Percentiles rank a stretch among this genome's conserved stretches.
phyloP scores from a whole-genome alignment of 176 grass and related monocot genomes.

The Oryza longistaminata region DNA sequence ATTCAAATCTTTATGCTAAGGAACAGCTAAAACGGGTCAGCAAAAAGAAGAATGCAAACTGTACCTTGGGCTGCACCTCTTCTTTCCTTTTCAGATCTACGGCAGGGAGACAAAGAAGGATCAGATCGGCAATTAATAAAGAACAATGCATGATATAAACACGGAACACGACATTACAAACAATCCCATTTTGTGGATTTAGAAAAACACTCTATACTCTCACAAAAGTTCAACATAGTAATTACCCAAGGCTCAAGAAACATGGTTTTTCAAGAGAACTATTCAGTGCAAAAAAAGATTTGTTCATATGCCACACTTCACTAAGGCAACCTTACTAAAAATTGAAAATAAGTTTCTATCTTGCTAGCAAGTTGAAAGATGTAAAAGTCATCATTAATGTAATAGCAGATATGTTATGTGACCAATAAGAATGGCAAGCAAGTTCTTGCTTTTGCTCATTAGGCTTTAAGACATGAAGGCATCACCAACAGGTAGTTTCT shows the following conservation, averaged over 20 bases:
- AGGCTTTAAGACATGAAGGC: neutral
- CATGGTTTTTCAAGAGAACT: conserved; percentile 8
- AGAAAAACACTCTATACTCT: neutral
- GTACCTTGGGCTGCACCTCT: conserved; percentile 77
- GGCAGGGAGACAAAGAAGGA: conserved; percentile 6
- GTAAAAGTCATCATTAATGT: neutral
- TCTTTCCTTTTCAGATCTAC: conserved; percentile 91
- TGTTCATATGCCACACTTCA: neutral
- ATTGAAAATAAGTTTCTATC: conserved; percentile 6
- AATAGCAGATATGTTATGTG: neutral
- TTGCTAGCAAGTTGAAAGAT: neutral
- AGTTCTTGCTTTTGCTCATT: neutral
- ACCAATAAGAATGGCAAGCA: neutral
- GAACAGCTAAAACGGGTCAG: neutral
- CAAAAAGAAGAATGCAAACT: neutral
- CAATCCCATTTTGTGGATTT: neutral
- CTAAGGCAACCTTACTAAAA: neutral
- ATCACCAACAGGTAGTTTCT: neutral
- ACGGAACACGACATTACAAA: neutral
- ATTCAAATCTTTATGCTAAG: conserved; percentile 24
- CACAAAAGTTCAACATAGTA: conserved; percentile 8
- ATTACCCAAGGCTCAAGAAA: conserved; percentile 15
- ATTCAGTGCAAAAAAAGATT: neutral
- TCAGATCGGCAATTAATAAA: conserved; percentile 13
- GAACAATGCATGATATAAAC: conserved; percentile 2